These are phyloP conservation scores for Alectoria sarmentosa DNA, from an alignment of 495 filamentous ascomycete species.

Conservation along the genomic window DNA sequence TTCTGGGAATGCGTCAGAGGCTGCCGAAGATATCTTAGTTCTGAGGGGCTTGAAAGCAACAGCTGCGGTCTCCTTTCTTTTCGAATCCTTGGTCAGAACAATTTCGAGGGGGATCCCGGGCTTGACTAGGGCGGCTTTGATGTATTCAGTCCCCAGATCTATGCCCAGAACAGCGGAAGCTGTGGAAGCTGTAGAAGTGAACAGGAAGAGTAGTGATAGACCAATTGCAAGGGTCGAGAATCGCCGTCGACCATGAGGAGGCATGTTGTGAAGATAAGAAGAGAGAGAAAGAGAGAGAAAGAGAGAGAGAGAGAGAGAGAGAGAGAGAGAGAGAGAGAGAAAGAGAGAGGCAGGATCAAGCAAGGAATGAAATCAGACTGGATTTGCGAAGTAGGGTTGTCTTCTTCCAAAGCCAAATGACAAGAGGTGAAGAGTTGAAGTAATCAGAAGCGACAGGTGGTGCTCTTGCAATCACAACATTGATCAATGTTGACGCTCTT, in stretches of 20 bases:
- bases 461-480: not conserved
- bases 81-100: conserved; percentile 96
- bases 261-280: conserved; percentile 35
- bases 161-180: conserved; percentile 78
- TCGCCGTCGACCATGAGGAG: conserved; percentile 42
- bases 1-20: conserved; percentile 67
- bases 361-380: not conserved
- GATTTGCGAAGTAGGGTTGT: not conserved
- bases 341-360: no score
- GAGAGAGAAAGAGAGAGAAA: not conserved
- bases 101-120: conserved; percentile 98
- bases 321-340: not conserved
- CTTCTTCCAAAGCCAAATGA: not conserved
- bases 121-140: conserved; percentile 95
- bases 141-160: conserved; percentile 93
- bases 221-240: conserved; percentile 30
- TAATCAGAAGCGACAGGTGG: conserved; percentile 1
- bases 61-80: conserved; percentile 87
- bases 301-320: not conserved
- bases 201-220: conserved; percentile 48
- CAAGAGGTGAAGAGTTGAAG: not conserved
- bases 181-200: conserved; percentile 53
- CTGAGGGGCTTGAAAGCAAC: conserved; percentile 85
- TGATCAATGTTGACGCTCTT: no score
- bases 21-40: conserved; percentile 37